These are phyloP conservation scores for Blastobotrys raffinosifermentans DNA, from an alignment of 1,139 yeast genomes.

Conservation along the genomic window DNA sequence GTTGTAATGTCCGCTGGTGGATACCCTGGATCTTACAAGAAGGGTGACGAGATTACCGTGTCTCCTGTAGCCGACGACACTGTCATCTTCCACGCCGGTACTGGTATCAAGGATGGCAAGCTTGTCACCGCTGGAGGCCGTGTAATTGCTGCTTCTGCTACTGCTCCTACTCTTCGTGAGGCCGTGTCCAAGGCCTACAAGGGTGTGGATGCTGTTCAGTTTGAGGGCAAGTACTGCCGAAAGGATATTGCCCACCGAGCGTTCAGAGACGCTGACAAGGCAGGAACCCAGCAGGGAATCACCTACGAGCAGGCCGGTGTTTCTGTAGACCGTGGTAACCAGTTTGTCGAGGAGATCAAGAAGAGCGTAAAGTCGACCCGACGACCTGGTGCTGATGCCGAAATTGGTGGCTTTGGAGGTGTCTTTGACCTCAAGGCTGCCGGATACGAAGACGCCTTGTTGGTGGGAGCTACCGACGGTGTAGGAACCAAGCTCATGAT, in stretches of 20 bases:
- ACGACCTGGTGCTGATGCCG: conserved; percentile 95
- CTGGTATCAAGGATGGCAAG: conserved; percentile 49
- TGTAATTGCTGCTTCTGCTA: conserved; percentile 92
- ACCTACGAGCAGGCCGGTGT: conserved; percentile 96
- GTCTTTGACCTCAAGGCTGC: conserved; percentile 84
- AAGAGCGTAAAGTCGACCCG: conserved; percentile 89
- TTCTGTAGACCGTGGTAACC: conserved; percentile 91
- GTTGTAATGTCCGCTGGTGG: conserved; percentile 98
- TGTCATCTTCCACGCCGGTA: conserved; percentile 93
- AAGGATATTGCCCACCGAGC: conserved; percentile 96
- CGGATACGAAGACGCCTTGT: conserved; percentile 72
- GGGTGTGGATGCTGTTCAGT: conserved; percentile 73
- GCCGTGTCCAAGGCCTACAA: conserved; percentile 83
- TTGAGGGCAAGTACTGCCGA: conserved; percentile 75
- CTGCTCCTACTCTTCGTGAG: conserved; percentile 64
- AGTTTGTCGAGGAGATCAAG: conserved; percentile 84
- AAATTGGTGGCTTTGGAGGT: conserved; percentile 99
- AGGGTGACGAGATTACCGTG: conserved; percentile 79
- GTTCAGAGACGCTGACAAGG: conserved; percentile 49
- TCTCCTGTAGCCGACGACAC: conserved; percentile 44
- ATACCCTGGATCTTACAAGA: conserved; percentile 80
- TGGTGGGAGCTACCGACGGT: conserved; percentile 98
- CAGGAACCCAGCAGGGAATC: conserved; percentile 34
- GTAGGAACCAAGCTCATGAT: conserved; percentile 96
- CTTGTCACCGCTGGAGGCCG: conserved; percentile 91